These are phyloP conservation scores for Pseudocercospora eumusae DNA, from an alignment of 2,329 filamentous ascomycete genomes.

Conservation along the genomic window DNA sequence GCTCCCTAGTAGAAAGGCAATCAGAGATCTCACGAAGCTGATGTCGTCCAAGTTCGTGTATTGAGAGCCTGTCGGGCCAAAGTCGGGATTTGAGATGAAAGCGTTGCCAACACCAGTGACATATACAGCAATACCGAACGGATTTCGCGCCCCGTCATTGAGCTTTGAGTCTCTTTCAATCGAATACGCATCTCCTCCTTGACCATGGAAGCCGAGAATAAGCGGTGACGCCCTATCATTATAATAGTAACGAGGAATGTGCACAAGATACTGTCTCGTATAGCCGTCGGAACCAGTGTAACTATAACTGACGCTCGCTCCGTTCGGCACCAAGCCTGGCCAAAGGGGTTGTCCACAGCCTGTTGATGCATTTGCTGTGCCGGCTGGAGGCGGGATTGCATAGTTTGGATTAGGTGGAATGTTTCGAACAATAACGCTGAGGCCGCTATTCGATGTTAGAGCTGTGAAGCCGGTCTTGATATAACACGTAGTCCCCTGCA, in stretches of 20 bases:
- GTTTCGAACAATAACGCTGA: background rate
- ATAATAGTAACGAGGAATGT: conserved; percentile 45
- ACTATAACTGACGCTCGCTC: conserved; percentile 25
- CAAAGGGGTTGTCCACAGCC: conserved; percentile 32
- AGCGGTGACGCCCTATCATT: conserved; percentile 41
- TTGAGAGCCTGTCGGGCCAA: conserved; percentile 3
- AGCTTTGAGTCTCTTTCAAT: conserved; percentile 48
- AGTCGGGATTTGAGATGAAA: conserved; percentile 24
- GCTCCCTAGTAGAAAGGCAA: conserved; percentile 41
- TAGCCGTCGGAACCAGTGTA: conserved; percentile 31
- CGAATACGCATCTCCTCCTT: conserved; percentile 39
- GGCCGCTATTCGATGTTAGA: conserved; percentile 1
- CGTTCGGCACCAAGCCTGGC: conserved; percentile 24
- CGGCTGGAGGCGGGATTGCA: conserved; percentile 16
- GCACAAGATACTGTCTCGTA: conserved; percentile 41
- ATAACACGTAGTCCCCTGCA: conserved; percentile 25
- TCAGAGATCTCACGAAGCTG: conserved; percentile 46
- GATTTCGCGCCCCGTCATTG: conserved; percentile 46
- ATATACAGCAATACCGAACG: conserved; percentile 48
- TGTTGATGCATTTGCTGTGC: conserved; percentile 23
- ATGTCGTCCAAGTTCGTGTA: conserved; percentile 41
- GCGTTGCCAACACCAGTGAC: conserved; percentile 39
- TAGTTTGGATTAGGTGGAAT: conserved; percentile 29
- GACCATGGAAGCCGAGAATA: conserved; percentile 51
- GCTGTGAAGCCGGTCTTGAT: conserved; percentile 25